Percentiles rank a stretch among this genome's conserved stretches.
Conservation (phyloP, 192 early-diverging fungal species). For the Geosiphon pyriformis region DNA sequence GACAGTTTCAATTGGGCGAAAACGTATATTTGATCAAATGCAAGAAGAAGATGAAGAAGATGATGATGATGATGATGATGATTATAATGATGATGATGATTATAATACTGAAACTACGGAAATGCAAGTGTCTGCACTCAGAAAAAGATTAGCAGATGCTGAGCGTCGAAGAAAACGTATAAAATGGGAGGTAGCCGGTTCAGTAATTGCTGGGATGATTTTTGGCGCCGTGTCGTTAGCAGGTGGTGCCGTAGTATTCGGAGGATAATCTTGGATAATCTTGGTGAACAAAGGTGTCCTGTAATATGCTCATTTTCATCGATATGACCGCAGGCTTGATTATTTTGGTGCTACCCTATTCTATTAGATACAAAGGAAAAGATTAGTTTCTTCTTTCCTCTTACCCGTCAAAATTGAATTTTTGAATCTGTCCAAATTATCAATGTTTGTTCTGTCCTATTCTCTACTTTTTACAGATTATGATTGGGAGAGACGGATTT, state of each 20-base stretch:
- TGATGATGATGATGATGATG: too few relatives aligned
- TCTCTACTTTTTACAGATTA: background rate
- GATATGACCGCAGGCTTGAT: too few relatives aligned
- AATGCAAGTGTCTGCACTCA: background rate
- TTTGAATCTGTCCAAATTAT: background rate
- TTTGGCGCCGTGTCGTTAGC: background rate
- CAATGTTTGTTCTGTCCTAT: background rate
- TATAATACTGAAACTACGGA: background rate
- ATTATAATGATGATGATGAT: too few relatives aligned
- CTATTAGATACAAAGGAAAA: too few relatives aligned
- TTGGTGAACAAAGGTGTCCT: too few relatives aligned
- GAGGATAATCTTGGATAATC: background rate
- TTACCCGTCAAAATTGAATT: too few relatives aligned
- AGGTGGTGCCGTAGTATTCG: background rate
- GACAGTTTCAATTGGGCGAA: background rate
- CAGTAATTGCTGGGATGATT: background rate
- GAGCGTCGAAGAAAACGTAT: background rate
- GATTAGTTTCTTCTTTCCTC: background rate
- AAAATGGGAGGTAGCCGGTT: background rate
- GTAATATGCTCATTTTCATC: too few relatives aligned
- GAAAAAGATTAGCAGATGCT: background rate
- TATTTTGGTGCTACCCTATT: too few relatives aligned
- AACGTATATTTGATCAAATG: background rate
- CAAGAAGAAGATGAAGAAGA: too few relatives aligned
- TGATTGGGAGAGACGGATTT: background rate